Evolutionary conservation across 208 protist species (phyloP).

Genomic region (Novymonas esmeraldas): DNA sequence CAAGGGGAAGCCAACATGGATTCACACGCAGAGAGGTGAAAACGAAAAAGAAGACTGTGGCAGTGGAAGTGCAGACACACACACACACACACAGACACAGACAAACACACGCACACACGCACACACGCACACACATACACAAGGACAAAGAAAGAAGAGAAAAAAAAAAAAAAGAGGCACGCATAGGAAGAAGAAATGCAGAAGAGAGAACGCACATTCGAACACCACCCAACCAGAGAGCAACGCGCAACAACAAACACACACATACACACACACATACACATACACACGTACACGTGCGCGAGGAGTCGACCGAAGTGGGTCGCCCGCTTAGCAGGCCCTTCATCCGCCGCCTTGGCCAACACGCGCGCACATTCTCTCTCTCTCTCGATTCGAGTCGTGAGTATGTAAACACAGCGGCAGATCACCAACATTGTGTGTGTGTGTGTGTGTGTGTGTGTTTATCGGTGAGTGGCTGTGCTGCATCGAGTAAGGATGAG

Average conservation of each 20-base stretch:
- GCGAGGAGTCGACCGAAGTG: too few relatives aligned
- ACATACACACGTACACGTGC: too few relatives aligned
- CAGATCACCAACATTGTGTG: too few relatives aligned
- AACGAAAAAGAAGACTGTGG: neutral
- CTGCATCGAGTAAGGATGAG: neutral
- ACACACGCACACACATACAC: neutral
- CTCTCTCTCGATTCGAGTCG: neutral
- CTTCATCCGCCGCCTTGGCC: too few relatives aligned
- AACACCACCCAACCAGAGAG: neutral
- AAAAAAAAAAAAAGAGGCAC: slow-evolving; percentile 12
- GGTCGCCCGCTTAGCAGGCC: too few relatives aligned
- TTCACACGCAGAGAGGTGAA: neutral
- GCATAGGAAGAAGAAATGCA: neutral
- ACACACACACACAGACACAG: neutral
- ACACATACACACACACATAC: neutral
- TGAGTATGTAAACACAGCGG: neutral
- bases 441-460: too few relatives aligned
- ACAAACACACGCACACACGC: neutral
- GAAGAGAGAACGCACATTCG: neutral
- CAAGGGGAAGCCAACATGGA: slow-evolving; percentile 1
- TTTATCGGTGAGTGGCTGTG: too few relatives aligned
- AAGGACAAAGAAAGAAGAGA: neutral
- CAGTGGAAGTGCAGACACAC: neutral
- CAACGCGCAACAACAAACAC: neutral
- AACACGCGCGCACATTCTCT: too few relatives aligned